Evolutionary conservation across 257 asterid species (phyloP), one percentile per base, ranked within the genome.

Genomic region (Parsonsia alboflavescens): DNA sequence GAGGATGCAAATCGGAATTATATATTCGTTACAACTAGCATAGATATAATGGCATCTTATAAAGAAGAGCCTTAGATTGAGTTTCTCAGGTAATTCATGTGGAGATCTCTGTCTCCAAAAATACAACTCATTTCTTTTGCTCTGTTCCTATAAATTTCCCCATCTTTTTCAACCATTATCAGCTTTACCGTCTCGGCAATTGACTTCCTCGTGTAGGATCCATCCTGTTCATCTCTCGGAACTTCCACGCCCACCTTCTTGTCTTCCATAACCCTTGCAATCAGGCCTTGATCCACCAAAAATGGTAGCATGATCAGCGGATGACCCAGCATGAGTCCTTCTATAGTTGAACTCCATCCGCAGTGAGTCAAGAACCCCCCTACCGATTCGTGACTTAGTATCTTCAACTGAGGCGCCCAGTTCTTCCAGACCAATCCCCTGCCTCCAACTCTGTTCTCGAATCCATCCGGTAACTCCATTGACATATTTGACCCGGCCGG

Each of bases 281-380:
- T 81, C 59, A 82, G 30, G 22, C 86, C 88, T 78, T 79, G 84
- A 33, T 86, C 85, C 15, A 42, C 81, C 70, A 39, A 61, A 54
- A 83, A 79, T 0, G 85, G 88, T 79, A 82, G 42, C 86, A 82
- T 82, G 3, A 82, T 75, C 21, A 82, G 75, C 1, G 85, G 76
- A 11, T 41, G 70, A 16, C 86, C 88, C 13, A 80, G 63, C 63
- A 11, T 42, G 5, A 85, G 62, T 36, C 81, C 87, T 70, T 80
- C 89, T 9, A 78, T 80, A 1, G 52, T 50, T 0, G 91, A 88
- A 56, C 87, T 63, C 89, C 88, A 85, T 4, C 89, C 89, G 24
- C 86, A 81, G 1, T 88, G 90, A 16, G 88, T 86, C 80, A 86
- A 72, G 79, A 84, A 88, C 0, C 84, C 89, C 0, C 89, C 89